Percentiles rank a stretch among this genome's conserved stretches.
phyloP scores from a whole-genome alignment of 2,329 filamentous ascomycete species.

The Knufia petricola region DNA sequence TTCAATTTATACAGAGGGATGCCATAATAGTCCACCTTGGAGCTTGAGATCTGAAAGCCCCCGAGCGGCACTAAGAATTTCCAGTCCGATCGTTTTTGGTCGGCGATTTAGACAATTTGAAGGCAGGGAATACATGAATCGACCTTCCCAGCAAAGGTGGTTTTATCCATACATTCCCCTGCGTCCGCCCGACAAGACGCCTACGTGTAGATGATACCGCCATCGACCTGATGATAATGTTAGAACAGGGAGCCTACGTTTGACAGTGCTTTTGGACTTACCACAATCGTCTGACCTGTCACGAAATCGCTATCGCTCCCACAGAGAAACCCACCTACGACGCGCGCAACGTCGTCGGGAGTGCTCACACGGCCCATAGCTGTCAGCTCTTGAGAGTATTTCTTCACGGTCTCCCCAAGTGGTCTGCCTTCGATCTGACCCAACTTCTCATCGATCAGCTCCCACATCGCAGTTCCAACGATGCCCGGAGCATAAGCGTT shows the following conservation, averaged over 20 bases:
- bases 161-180: background rate
- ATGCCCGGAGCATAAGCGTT: constrained; percentile 61
- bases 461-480: constrained; percentile 60
- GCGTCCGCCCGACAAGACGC: background rate
- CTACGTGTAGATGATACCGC: constrained; percentile 43
- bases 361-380: constrained; percentile 49
- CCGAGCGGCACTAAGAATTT: too few relatives aligned
- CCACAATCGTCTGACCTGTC: constrained; percentile 55
- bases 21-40: too few relatives aligned
- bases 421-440: constrained; percentile 42
- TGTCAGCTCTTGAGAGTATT: constrained; percentile 45
- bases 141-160: too few relatives aligned
- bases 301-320: constrained; percentile 52
- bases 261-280: too few relatives aligned
- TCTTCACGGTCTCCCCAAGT: constrained; percentile 47
- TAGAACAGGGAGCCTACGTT: too few relatives aligned
- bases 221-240: too few relatives aligned
- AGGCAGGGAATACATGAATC: background rate
- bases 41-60: background rate
- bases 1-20: too few relatives aligned
- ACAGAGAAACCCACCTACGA: constrained; percentile 51
- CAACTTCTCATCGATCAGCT: constrained; percentile 53
- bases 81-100: too few relatives aligned
- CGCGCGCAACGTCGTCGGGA: constrained; percentile 53
- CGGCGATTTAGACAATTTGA: background rate